Base-by-base conservation (phyloP, 768 basidiomycete genomes). In the Suillus variegatus region DNA sequence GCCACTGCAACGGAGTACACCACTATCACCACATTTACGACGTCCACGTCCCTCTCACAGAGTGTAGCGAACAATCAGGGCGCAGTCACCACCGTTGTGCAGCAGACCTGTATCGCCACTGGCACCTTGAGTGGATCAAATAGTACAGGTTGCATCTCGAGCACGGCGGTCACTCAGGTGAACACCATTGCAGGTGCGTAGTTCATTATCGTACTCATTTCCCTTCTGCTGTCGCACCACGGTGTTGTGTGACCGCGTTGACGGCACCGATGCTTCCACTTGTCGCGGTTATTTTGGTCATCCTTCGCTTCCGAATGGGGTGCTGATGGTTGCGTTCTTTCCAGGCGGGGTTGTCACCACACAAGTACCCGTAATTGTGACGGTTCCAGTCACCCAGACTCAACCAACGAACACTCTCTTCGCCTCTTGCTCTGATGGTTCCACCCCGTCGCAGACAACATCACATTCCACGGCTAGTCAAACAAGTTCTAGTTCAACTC, bases 1-100 rank as follows among this genome's bases (percentile, higher is more conserved):
- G 79, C 84, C 56, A 84, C 83, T 8, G 74, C 75, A 68, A 85
- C 84, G 7, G 72, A 73, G 54, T 84, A 80, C 65, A 75, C 73
- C 54, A 71, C 77, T 6, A 40, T 82, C 68, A 79, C 78, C 10
- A 74, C 78, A 4, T 77, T 77, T 32, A 71, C 68, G 25, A 62
- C 75, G 7, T 73, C 76, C 20, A 83, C 80, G 7, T 79, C 79
- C 10, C 76, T 75, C 63, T 78, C 80, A 8, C 73, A 73, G 28
- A 79, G 78, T 63, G 60, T 75, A 13, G 75, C 76, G 32, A 78
- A 72, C 20, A 63, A 66, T 51, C 76, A 77, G 14, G 70, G 74
- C 6, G 73, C 73, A 20, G 18, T 76, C n/a, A 78, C 80, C 32
- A 81, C 79, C 9, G 63, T 77, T 54, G 64, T 77, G 20, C 69